Base-by-base conservation (phyloP, 1,284 basidiomycete genomes). In the Hymenochaete sp. region DNA sequence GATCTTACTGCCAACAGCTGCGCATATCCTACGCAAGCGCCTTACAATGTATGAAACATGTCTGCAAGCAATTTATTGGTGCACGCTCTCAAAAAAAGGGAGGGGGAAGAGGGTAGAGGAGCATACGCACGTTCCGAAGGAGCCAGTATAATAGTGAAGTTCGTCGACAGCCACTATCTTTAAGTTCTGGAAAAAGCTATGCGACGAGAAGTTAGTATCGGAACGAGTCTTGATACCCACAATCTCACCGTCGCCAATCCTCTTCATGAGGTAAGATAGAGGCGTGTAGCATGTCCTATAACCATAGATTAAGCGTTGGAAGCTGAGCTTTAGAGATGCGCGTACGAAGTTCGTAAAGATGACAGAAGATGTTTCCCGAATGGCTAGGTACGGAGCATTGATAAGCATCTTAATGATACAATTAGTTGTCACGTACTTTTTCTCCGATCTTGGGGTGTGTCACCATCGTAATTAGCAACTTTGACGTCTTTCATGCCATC, bases 391-490 rank as follows among this genome's bases (percentile, higher is more conserved):
- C 39, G 6, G 13, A n/a, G 13, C 16, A 24, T 25, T 25, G 14
- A 44, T 2, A 16, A 18, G 4, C 28, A 18, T 26, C 37, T 43
- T 21, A 36, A 38, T 32, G 29, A 6, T 13, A 38, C 33, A 16
- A 2, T 19, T 5, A 11, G 7, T 8, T 29, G n/a, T 4, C 19
- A 50, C 64, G 26, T 53, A 82, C 83, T 68, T 50, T 65, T 58
- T 48, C 86, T 72, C 26, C 60, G 53, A 27, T 88, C 82, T 57
- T 74, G 72, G 0, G 83, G 77, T 0, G 92, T 93, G 58, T 95
- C 91, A 0, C 91, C 91, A 54, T 95, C 91, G 59, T 92, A 95
- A 0, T 85, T 93, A 1, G 78, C 77, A 6, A 91, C 75, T 70
- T 69, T 43, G 31, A 40, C 32, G n/a, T 39, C 44, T 35, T 75